phyloP scores from a whole-genome alignment of 495 filamentous ascomycete species.

The Parathielavia appendiculata region DNA sequence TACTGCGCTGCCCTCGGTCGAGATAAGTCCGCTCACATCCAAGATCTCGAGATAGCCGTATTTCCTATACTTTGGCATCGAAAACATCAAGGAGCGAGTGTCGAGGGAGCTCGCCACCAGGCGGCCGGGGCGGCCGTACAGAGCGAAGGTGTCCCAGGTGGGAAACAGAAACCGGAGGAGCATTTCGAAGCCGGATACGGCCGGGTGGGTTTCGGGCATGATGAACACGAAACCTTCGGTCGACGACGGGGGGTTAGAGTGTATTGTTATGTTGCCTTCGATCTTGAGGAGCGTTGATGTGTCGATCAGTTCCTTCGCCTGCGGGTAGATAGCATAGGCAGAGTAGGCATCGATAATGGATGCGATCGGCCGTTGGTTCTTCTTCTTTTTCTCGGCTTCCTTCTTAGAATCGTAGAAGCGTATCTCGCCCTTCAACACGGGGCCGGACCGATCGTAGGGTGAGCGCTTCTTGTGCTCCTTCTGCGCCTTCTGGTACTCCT shows the following conservation, averaged over 20 bases:
- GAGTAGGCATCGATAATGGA: conserved; percentile 87
- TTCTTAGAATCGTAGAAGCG: conserved; percentile 82
- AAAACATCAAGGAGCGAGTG: conserved; percentile 91
- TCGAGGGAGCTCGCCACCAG: conserved; percentile 84
- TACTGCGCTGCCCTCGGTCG: conserved; percentile 65
- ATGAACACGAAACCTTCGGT: conserved; percentile 94
- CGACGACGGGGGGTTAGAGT: conserved; percentile 63
- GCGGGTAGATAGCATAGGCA: conserved; percentile 92
- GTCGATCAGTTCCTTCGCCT: conserved; percentile 87
- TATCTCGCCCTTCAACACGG: conserved; percentile 74
- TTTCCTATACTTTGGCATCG: conserved; percentile 80
- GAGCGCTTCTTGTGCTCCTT: conserved; percentile 82
- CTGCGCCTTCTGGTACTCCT: conserved; percentile 75
- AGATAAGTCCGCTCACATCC: conserved; percentile 75
- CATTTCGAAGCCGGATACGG: conserved; percentile 91
- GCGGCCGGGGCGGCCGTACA: conserved; percentile 86
- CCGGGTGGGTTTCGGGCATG: conserved; percentile 91
- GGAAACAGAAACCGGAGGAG: conserved; percentile 95
- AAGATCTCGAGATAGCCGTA: conserved; percentile 89
- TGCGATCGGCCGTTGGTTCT: conserved; percentile 73
- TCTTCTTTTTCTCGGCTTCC: conserved; percentile 80
- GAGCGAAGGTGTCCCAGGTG: conserved; percentile 83
- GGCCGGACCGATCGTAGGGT: conserved; percentile 67
- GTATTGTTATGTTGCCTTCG: conserved; percentile 83
- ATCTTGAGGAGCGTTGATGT: conserved; percentile 92